These are phyloP conservation scores for Mediolabrus comicus DNA, from an alignment of 108 stramenopile species.

Conservation along the genomic window DNA sequence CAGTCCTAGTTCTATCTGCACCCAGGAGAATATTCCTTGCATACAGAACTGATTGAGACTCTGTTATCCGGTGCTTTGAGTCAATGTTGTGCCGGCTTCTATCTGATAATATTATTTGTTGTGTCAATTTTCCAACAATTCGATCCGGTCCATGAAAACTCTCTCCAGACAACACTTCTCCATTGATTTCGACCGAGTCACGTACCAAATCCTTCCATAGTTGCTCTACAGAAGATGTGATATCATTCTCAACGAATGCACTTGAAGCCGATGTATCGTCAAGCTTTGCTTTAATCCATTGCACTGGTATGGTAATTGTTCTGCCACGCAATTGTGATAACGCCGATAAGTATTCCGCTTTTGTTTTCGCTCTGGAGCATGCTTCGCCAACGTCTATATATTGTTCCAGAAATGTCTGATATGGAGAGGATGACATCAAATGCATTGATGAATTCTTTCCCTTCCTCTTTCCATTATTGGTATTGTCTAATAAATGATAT, in stretches of 20 bases:
- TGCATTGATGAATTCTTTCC: slow-evolving; percentile 13
- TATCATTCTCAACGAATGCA: slow-evolving; percentile 60
- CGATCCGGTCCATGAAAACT: slow-evolving; percentile 73
- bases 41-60: slow-evolving; percentile 72
- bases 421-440: slow-evolving; percentile 58
- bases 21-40: slow-evolving; percentile 80
- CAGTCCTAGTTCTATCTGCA: slow-evolving; percentile 74
- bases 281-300: slow-evolving; percentile 77
- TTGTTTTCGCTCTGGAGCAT: slow-evolving; percentile 50
- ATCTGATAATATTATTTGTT: slow-evolving; percentile 56
- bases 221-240: slow-evolving; percentile 61
- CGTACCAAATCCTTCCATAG: slow-evolving; percentile 79
- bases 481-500: slow-evolving; percentile 39
- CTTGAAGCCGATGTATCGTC: slow-evolving; percentile 30
- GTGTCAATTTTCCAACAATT: slow-evolving; percentile 66
- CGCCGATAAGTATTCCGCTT: slow-evolving; percentile 57
- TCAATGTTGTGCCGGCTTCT: background rate
- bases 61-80: slow-evolving; percentile 51
- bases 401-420: slow-evolving; percentile 53
- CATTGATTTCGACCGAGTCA: slow-evolving; percentile 78
- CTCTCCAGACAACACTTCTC: slow-evolving; percentile 58
- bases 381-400: slow-evolving; percentile 57
- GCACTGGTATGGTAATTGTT: slow-evolving; percentile 66
- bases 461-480: slow-evolving; percentile 10
- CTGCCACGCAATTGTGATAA: slow-evolving; percentile 34